Evolutionary conservation across 1,284 basidiomycete species (phyloP), one percentile per base, ranked within the genome.

Genomic region (Salmacisia buchloeana): DNA sequence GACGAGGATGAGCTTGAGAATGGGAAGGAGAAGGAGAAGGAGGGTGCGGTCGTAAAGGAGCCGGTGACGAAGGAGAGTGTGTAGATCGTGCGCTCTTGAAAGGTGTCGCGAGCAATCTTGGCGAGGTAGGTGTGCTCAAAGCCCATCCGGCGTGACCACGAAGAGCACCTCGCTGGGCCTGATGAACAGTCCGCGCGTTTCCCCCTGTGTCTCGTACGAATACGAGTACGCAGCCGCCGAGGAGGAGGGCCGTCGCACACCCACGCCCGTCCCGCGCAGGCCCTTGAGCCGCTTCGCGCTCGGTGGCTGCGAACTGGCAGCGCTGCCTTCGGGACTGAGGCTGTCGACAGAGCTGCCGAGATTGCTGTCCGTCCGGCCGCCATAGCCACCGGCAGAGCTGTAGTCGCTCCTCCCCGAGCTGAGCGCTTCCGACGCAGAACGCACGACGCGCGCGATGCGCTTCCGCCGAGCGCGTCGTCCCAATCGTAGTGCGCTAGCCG

Each of bases 161-260:
- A 71, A 74, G 15, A 74, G 68, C 9, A 74, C 65, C 18, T 73
- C 71, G 3, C 13, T 3, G 2, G 72, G 69, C 27, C 69, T 41
- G 3, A 74, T 59, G 45, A 74, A 67, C 0, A 74, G 35, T 27
- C 69, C 64, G 3, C 58, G 25, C 13, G 31, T 54, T 5, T 27
- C 33, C 12, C 6, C 41, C 29, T 18, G 27, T n/a, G 9, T 52
- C 45, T 2, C 41, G 27, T 52, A 13, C 25, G 41, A 18, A 21
- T 54, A 38, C 15, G 12, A 31, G 31, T 10, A 34, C 7, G 23
- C 35, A 34, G 35, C 60, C 52, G n/a, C 31, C 25, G 56, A 27
- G 29, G 56, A 58, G 33, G 9, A 35, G 46, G 33, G 39, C 27
- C 15, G 60, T n/a, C 34, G 31, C 49, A 54, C 34, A 12, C 29